Evolutionary conservation across 2,329 filamentous ascomycete genomes (phyloP).

Genomic region (Aspergillus sergii): DNA sequence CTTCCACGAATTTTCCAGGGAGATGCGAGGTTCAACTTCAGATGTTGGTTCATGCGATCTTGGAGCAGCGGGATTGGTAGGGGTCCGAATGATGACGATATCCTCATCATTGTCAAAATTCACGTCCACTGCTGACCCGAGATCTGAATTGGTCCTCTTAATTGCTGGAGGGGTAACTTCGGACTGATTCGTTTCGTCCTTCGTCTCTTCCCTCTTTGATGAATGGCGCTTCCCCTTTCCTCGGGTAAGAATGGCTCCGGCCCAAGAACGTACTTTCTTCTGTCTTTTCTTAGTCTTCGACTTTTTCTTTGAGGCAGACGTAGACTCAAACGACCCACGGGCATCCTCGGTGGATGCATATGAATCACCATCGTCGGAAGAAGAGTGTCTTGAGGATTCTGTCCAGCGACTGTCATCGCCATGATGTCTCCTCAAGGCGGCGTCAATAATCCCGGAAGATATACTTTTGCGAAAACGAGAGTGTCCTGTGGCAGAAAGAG

Average conservation of each 20-base stretch:
- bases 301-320: conserved; percentile 33
- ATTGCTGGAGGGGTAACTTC: conserved; percentile 50
- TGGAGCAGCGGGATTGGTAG: conserved; percentile 40
- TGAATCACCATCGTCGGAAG: conserved; percentile 33
- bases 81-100: conserved; percentile 50
- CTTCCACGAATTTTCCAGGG: conserved; percentile 45
- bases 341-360: conserved; percentile 32
- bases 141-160: conserved; percentile 44
- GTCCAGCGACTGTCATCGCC: conserved; percentile 26
- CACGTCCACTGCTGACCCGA: conserved; percentile 46
- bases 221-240: conserved; percentile 49
- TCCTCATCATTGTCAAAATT: conserved; percentile 52
- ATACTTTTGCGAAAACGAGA: conserved; percentile 34
- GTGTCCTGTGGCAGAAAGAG: conserved; percentile 43
- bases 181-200: conserved; percentile 37
- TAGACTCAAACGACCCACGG: conserved; percentile 23
- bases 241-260: conserved; percentile 54
- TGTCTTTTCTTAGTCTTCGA: conserved; percentile 55
- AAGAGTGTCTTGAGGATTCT: conserved; percentile 29
- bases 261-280: conserved; percentile 73
- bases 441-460: conserved; percentile 32
- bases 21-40: conserved; percentile 20
- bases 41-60: conserved; percentile 23
- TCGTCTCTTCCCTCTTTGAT: conserved; percentile 45
- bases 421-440: conserved; percentile 24